Conservation (phyloP, 169 alveolate genomes). For the Theileria orientalis region DNA sequence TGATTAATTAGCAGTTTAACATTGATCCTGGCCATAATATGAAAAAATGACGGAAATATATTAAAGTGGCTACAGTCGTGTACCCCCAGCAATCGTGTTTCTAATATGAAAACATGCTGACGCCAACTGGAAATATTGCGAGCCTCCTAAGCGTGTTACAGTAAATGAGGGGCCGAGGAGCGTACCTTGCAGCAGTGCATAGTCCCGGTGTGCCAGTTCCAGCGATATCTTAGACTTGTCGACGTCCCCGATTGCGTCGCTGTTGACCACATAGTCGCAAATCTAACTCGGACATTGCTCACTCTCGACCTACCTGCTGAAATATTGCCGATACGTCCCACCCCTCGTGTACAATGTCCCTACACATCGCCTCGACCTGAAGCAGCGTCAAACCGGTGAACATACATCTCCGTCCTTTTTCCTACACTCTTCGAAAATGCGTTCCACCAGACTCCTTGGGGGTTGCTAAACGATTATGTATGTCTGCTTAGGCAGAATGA, state of each 20-base stretch:
- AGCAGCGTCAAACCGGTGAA: background rate
- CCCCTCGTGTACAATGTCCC: slow-evolving; percentile 43
- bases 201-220: slow-evolving; percentile 60
- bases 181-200: slow-evolving; percentile 64
- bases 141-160: slow-evolving; percentile 29
- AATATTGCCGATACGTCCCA: slow-evolving; percentile 60
- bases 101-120: slow-evolving; percentile 60
- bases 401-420: slow-evolving; percentile 38
- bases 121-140: slow-evolving; percentile 58
- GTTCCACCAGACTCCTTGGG: slow-evolving; percentile 52
- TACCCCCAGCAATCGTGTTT: slow-evolving; percentile 39
- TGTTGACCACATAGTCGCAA: slow-evolving; percentile 40
- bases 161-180: background rate
- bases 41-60: background rate
- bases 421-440: slow-evolving; percentile 33
- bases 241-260: slow-evolving; percentile 36
- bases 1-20: slow-evolving; percentile 38
- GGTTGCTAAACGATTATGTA: slow-evolving; percentile 39
- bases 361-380: slow-evolving; percentile 56
- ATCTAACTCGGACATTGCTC: slow-evolving; percentile 1
- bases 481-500: background rate
- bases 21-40: slow-evolving; percentile 36
- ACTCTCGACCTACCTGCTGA: slow-evolving; percentile 34
- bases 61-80: slow-evolving; percentile 3
- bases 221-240: slow-evolving; percentile 57